Evolutionary conservation across 495 filamentous ascomycete species (phyloP), one percentile per base, ranked within the genome.

Genomic region (Penicillium paradoxum): DNA sequence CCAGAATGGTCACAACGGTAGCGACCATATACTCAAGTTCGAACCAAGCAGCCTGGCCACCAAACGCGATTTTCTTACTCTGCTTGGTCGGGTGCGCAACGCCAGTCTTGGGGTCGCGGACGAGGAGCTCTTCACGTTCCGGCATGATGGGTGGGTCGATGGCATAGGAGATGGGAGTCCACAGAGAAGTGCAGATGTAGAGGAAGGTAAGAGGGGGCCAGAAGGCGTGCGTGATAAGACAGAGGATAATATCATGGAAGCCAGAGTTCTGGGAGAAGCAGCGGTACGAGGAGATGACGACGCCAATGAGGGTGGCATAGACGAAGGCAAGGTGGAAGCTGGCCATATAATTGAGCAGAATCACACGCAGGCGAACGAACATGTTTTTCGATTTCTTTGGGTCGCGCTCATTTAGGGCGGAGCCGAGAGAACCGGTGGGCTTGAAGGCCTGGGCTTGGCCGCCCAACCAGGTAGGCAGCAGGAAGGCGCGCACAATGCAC

Each of bases 191-290:
- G 51, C 63, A 66, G 27, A 70, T 55, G 53, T 66, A 70, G 21
- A 74, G 50, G 58, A 71, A 76, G 1, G 67, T 59, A 21, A 71
- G 45, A 0, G 75, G 75, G 1, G 75, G 75, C 75, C 74, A 77
- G 67, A 73, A 75, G 15, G 70, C 71, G 60, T 78, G 73, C 0
- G 73, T 78, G 34, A 78, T 64, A 27, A 74, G 57, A 41, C 67
- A 75, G 18, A 72, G 43, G 6, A 74, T 58, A 6, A 68, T 51
- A 6, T 62, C 62, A 39, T 59, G 55, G 52, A 67, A 64, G 36
- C 55, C 40, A 42, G 21, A 32, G 15, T 68, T 41, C 18, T 62
- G 44, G 29, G 55, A 51, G 59, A 71, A 71, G 56, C 71, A 72
- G 19, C 65, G 62, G 52, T 68, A 67, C 7, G 64, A 58, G 2